These are phyloP conservation scores for Limnanthes douglasii DNA, from an alignment of 345 rosid species.

Conservation along the genomic window DNA sequence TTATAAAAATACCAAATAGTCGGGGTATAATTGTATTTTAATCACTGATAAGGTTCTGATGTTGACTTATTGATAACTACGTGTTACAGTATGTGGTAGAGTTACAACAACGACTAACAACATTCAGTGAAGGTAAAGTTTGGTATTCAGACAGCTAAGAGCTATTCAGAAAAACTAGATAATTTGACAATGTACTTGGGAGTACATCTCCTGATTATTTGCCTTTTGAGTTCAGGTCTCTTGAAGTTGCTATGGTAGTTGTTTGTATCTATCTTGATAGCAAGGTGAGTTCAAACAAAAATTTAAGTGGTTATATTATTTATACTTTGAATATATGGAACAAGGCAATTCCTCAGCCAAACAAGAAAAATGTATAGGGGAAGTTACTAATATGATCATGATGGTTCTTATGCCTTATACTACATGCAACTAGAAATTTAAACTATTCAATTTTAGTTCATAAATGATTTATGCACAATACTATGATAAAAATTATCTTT, in stretches of 20 bases:
- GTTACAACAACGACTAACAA: constrained; percentile 63
- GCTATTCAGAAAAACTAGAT: constrained; percentile 38
- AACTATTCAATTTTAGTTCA: no score
- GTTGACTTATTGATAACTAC: constrained; percentile 89
- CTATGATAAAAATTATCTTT: no score
- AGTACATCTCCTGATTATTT: constrained; percentile 81
- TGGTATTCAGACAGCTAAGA: constrained; percentile 64
- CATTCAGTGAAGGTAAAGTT: constrained; percentile 45
- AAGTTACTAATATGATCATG: no score
- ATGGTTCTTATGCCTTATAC: no score
- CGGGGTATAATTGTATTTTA: constrained; percentile 82
- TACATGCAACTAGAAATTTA: no score
- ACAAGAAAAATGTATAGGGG: no score
- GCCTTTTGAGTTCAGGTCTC: constrained; percentile 95
- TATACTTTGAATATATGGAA: no score
- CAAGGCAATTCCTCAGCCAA: no score
- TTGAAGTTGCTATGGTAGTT: constrained; percentile 94
- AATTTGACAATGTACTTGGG: constrained; percentile 42
- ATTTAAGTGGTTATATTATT: no score
- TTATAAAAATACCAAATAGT: no score
- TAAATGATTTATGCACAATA: no score
- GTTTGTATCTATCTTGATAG: constrained; percentile 94
- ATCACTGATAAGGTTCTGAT: constrained; percentile 96
- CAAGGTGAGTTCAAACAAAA: constrained; percentile 88
- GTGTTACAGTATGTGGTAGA: constrained; percentile 94